phyloP scores from a whole-genome alignment of 331 rosid species.

The Malus hybrid region DNA sequence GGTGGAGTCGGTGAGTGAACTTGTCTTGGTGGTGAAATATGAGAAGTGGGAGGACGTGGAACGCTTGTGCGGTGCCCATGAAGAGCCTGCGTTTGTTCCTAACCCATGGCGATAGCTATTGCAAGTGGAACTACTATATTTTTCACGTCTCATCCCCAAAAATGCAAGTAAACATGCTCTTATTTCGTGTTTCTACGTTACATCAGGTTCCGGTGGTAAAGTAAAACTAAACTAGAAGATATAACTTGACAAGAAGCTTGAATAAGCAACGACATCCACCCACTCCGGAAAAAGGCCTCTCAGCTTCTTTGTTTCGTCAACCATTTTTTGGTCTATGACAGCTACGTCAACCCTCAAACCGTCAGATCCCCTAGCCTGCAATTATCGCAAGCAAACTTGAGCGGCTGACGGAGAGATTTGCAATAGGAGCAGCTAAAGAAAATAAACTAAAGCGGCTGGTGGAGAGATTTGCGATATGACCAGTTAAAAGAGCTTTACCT shows the following conservation, averaged over 20 bases:
- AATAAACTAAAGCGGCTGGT: neutral
- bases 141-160: too few relatives aligned
- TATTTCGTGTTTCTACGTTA: too few relatives aligned
- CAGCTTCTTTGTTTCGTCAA: constrained; percentile 53
- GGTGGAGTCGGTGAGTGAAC: too few relatives aligned
- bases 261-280: constrained; percentile 71
- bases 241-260: constrained; percentile 71
- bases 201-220: too few relatives aligned
- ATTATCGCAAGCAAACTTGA: neutral
- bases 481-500: constrained; percentile 39
- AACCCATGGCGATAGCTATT: too few relatives aligned
- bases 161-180: too few relatives aligned
- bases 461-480: neutral
- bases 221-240: constrained; percentile 22
- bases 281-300: constrained; percentile 74
- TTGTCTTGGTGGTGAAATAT: too few relatives aligned
- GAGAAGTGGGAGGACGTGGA: too few relatives aligned
- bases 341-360: constrained; percentile 68
- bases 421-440: neutral
- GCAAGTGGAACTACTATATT: too few relatives aligned
- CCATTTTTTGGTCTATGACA: constrained; percentile 72
- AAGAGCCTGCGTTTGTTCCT: too few relatives aligned
- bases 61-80: too few relatives aligned
- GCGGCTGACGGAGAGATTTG: neutral
- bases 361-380: constrained; percentile 65